phyloP scores from a whole-genome alignment of 352 stramenopile species.

The Phytophthora pluvialis region DNA sequence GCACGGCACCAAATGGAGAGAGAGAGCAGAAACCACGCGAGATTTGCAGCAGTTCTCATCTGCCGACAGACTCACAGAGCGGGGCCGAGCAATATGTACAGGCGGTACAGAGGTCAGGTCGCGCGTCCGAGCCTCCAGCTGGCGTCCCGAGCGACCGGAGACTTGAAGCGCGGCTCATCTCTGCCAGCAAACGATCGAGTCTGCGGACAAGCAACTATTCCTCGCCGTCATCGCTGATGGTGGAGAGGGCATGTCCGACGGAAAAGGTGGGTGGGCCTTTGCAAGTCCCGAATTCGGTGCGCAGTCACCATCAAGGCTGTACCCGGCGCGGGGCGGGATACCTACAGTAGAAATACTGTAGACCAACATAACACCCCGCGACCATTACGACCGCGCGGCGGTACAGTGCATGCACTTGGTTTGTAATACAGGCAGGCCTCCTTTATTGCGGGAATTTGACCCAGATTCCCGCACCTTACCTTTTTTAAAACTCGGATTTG shows the following conservation, averaged over 20 bases:
- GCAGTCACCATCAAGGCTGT: conserved; percentile 11
- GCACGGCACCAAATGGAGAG: conserved; percentile 42
- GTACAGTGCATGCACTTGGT: conserved; percentile 3
- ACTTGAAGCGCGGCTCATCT: conserved; percentile 31
- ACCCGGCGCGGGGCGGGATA: background rate
- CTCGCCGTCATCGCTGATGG: background rate
- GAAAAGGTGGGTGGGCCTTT: conserved; percentile 16
- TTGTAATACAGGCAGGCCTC: too few species aligned
- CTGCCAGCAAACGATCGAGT: conserved; percentile 9
- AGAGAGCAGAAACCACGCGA: conserved; percentile 39
- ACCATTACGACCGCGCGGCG: conserved; percentile 6
- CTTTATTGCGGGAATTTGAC: too few species aligned
- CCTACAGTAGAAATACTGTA: too few species aligned
- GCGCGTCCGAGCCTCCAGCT: conserved; percentile 34
- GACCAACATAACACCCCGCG: too few species aligned
- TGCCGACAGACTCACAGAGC: conserved; percentile 14
- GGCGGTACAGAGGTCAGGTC: conserved; percentile 27
- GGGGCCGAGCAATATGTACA: conserved; percentile 7
- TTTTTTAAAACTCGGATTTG: too few species aligned
- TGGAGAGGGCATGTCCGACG: conserved; percentile 1
- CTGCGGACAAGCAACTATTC: conserved; percentile 7
- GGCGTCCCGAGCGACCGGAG: conserved; percentile 16
- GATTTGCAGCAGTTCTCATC: conserved; percentile 37
- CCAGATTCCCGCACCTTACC: too few species aligned
- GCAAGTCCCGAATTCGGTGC: conserved; percentile 27